phyloP scores from a whole-genome alignment of 2,329 filamentous ascomycete genomes.

The Penicillium sp. region DNA sequence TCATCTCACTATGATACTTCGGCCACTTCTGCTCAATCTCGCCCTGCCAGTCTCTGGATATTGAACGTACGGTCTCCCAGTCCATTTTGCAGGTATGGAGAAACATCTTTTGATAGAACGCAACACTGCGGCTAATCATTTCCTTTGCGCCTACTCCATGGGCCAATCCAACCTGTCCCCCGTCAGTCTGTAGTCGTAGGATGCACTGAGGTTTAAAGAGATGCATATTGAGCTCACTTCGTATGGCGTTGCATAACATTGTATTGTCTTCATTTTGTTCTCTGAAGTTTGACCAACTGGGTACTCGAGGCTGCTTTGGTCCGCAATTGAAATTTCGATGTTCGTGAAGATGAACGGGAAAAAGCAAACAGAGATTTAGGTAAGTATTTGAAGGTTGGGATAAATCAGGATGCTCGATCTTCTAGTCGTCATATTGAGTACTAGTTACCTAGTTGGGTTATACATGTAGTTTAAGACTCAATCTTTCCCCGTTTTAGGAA shows the following conservation, averaged over 20 bases:
- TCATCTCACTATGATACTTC: slow-evolving; percentile 34
- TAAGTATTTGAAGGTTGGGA: too few species aligned
- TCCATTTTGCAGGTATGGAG: slow-evolving; percentile 33
- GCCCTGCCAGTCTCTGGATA: slow-evolving; percentile 44
- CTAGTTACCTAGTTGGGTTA: neutral
- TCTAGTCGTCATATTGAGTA: too few species aligned
- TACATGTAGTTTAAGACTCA: neutral
- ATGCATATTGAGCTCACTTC: neutral
- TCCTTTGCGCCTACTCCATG: neutral
- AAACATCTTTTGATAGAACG: neutral
- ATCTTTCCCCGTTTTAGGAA: neutral
- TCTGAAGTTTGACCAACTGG: too few species aligned
- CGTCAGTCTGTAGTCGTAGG: neutral
- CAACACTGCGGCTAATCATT: neutral
- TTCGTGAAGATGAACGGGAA: neutral
- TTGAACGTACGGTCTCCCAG: slow-evolving; percentile 48
- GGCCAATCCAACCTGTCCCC: neutral
- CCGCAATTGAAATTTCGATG: neutral
- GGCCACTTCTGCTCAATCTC: slow-evolving; percentile 38
- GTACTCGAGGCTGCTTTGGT: too few species aligned
- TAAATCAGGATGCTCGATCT: too few species aligned
- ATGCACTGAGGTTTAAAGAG: neutral
- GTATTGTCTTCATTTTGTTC: neutral
- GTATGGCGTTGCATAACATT: neutral
- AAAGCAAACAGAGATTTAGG: too few species aligned